phyloP scores from a whole-genome alignment of 202 grass and related monocot species.

The Zoysia matrella region DNA sequence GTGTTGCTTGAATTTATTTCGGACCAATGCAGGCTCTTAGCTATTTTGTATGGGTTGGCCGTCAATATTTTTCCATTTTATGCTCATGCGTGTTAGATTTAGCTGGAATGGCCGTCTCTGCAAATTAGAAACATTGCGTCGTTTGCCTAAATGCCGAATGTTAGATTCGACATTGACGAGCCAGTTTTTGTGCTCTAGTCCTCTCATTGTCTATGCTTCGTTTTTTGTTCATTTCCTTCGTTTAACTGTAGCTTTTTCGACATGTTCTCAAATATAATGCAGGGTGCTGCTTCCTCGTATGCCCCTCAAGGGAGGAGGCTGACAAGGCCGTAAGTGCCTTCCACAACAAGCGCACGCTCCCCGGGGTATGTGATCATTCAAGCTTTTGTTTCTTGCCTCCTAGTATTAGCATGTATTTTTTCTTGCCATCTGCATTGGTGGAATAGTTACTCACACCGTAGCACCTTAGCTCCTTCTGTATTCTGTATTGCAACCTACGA shows the following conservation, averaged over 20 bases:
- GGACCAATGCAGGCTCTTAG: constrained; percentile 23
- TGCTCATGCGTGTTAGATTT: constrained; percentile 9
- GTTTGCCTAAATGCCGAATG: constrained; percentile 14
- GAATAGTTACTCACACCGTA: constrained; percentile 31
- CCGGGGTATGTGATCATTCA: constrained; percentile 69
- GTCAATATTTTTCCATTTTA: neutral
- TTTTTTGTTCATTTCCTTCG: constrained; percentile 9
- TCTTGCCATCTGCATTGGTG: constrained; percentile 21
- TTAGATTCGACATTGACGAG: neutral
- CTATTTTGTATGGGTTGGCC: no score
- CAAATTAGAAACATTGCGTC: constrained; percentile 31
- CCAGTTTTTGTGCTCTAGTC: constrained; percentile 15
- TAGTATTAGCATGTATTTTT: neutral
- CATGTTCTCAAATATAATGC: constrained; percentile 29
- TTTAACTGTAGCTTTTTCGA: neutral
- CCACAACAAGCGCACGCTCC: constrained; percentile 95
- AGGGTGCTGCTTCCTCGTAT: constrained; percentile 99
- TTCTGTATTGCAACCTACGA: neutral
- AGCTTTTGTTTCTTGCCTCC: neutral
- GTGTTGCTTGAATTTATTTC: constrained; percentile 20
- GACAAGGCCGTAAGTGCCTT: constrained; percentile 82
- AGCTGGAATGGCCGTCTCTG: neutral
- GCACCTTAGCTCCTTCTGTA: constrained; percentile 22
- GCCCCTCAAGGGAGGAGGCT: constrained; percentile 83
- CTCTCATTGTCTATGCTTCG: constrained; percentile 11